Evolutionary conservation across 805 yeast species (phyloP).

Genomic region (Ogataea thermomethanolica): DNA sequence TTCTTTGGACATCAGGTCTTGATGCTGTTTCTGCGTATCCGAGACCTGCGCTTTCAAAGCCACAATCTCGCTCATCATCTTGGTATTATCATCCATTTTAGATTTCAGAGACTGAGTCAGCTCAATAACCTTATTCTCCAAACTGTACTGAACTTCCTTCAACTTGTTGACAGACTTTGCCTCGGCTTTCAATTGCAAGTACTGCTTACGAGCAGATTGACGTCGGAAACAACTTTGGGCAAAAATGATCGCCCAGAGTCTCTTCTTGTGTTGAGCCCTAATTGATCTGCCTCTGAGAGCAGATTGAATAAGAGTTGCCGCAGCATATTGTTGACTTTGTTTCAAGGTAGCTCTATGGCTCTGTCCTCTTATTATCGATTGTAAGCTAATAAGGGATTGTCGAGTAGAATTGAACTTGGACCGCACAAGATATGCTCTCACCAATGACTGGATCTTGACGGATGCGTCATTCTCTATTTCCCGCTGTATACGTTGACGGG

Average conservation of each 20-base stretch:
- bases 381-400: conserved; percentile 40
- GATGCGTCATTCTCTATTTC: conserved; percentile 64
- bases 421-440: conserved; percentile 55
- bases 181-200: conserved; percentile 67
- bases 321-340: conserved; percentile 49
- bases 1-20: conserved; percentile 52
- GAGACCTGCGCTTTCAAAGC: conserved; percentile 48
- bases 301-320: conserved; percentile 73
- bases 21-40: conserved; percentile 52
- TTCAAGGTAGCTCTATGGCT: conserved; percentile 50
- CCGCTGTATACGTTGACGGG: conserved; percentile 51
- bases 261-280: conserved; percentile 47
- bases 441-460: conserved; percentile 60
- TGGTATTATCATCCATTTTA: conserved; percentile 79
- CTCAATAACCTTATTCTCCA: conserved; percentile 97
- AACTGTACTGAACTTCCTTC: conserved; percentile 85
- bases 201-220: conserved; percentile 63
- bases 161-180: conserved; percentile 89
- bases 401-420: conserved; percentile 33
- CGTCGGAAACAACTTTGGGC: conserved; percentile 81
- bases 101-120: conserved; percentile 79
- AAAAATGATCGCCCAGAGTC: conserved; percentile 55
- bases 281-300: conserved; percentile 65
- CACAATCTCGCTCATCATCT: conserved; percentile 60
- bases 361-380: conserved; percentile 48